Percentiles rank a stretch among this genome's conserved stretches.
phyloP scores from a whole-genome alignment of 2,329 filamentous ascomycete species.

The Calonectria fujianensis region DNA sequence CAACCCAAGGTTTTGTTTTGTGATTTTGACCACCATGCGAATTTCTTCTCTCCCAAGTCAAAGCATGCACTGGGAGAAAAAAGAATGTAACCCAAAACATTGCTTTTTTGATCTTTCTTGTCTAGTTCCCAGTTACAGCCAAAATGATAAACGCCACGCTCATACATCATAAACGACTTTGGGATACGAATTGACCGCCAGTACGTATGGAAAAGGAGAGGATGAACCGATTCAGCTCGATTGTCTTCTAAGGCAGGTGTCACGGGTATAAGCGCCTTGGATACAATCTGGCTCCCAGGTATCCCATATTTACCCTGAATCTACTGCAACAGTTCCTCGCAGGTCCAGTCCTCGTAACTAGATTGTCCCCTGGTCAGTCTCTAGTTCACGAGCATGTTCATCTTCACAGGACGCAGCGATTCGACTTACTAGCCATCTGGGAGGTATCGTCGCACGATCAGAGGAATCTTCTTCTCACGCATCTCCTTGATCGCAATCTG shows the following conservation, averaged over 20 bases:
- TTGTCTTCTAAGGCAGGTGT: constrained; percentile 50
- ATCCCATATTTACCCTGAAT: constrained; percentile 46
- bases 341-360: constrained; percentile 99
- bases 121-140: constrained; percentile 56
- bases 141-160: constrained; percentile 61
- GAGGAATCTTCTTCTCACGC: constrained; percentile 97
- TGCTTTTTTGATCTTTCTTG: constrained; percentile 52
- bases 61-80: constrained; percentile 43
- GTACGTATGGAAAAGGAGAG: constrained; percentile 41
- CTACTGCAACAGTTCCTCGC: constrained; percentile 89
- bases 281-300: constrained; percentile 44
- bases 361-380: constrained; percentile 41
- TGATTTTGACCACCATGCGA: background rate
- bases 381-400: background rate
- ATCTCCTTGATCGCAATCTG: constrained; percentile 99
- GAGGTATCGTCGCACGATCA: constrained; percentile 95
- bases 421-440: constrained; percentile 92
- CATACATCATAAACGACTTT: constrained; percentile 57
- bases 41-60: constrained; percentile 36
- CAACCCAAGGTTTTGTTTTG: background rate
- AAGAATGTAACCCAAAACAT: constrained; percentile 46
- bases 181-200: constrained; percentile 43
- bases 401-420: background rate
- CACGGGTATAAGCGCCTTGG: constrained; percentile 54
- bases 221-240: constrained; percentile 48